These are phyloP conservation scores for Stenogyne calaminthoides DNA, from an alignment of 305 asterid species.

Conservation along the genomic window DNA sequence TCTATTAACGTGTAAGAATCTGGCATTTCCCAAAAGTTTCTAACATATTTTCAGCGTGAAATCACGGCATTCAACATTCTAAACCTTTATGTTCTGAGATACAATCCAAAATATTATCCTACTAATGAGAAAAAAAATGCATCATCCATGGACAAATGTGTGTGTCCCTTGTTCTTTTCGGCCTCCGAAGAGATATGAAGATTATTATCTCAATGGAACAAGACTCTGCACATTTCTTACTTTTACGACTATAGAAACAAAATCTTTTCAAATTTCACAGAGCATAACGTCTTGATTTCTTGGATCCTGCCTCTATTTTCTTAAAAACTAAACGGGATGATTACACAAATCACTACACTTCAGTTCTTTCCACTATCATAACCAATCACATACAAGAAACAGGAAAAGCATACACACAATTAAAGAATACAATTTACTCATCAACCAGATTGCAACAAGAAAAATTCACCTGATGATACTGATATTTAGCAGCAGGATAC, in stretches of 20 bases:
- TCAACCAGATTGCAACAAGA: not conserved
- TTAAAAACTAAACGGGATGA: too few species aligned
- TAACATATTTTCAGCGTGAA: not conserved
- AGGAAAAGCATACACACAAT: slow-evolving; percentile 11
- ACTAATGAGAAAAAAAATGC: too few species aligned
- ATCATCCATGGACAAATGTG: not conserved
- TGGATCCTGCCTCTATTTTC: not conserved
- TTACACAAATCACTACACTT: not conserved
- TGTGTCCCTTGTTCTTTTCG: not conserved
- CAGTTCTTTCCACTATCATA: not conserved
- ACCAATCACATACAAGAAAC: not conserved
- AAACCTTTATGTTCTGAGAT: not conserved
- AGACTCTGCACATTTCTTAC: slow-evolving; percentile 6
- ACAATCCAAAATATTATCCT: not conserved
- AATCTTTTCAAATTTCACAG: slow-evolving; percentile 2
- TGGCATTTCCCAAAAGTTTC: not conserved
- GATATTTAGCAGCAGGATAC: slow-evolving; percentile 70
- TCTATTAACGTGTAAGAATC: not conserved
- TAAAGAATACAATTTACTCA: not conserved
- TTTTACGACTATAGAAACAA: not conserved
- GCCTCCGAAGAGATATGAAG: not conserved
- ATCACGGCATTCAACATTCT: not conserved
- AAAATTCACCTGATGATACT: slow-evolving; percentile 39
- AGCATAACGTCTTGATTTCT: not conserved
- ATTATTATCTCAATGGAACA: not conserved